phyloP scores from a whole-genome alignment of 2,329 filamentous ascomycete genomes.

The Pseudogymnoascus sp. region DNA sequence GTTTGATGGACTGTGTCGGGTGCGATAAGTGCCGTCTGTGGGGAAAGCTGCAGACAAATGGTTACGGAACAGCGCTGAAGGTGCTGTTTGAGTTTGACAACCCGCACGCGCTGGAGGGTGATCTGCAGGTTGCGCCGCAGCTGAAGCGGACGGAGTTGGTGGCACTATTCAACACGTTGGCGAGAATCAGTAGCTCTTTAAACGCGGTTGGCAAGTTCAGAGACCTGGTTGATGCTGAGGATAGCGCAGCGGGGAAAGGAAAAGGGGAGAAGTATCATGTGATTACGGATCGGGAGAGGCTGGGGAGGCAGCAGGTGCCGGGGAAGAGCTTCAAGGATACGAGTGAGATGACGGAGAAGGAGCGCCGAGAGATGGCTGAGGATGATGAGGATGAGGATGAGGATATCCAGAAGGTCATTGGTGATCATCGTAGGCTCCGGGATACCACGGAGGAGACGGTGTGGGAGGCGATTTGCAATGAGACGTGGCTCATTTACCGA shows the following conservation, averaged over 20 bases:
- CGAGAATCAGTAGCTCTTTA: constrained; percentile 75
- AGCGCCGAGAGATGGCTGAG: constrained; percentile 21
- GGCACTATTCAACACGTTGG: constrained; percentile 88
- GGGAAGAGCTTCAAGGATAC: constrained; percentile 15
- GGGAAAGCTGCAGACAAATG: constrained; percentile 93
- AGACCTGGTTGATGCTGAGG: constrained; percentile 39
- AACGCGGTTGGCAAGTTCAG: constrained; percentile 67
- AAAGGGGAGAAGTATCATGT: constrained; percentile 19
- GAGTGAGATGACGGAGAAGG: constrained; percentile 15
- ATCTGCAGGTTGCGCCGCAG: constrained; percentile 56
- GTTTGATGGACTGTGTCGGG: constrained; percentile 96
- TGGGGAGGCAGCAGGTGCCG: constrained; percentile 37
- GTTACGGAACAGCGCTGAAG: constrained; percentile 91
- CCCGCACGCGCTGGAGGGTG: constrained; percentile 46
- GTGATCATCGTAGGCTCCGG: constrained; percentile 23
- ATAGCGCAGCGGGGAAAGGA: constrained; percentile 24
- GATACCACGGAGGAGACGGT: constrained; percentile 32
- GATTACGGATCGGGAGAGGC: constrained; percentile 26
- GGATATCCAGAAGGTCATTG: constrained; percentile 35
- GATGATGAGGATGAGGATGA: constrained; percentile 36
- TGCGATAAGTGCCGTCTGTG: constrained; percentile 98
- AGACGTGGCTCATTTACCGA: constrained; percentile 58
- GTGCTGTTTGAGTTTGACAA: constrained; percentile 87
- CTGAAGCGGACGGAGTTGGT: constrained; percentile 89
- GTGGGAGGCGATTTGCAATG: constrained; percentile 51